Percentiles rank a stretch among this genome's conserved stretches.
phyloP scores from a whole-genome alignment of 495 filamentous ascomycete species.

The Penicillium coprophilum region DNA sequence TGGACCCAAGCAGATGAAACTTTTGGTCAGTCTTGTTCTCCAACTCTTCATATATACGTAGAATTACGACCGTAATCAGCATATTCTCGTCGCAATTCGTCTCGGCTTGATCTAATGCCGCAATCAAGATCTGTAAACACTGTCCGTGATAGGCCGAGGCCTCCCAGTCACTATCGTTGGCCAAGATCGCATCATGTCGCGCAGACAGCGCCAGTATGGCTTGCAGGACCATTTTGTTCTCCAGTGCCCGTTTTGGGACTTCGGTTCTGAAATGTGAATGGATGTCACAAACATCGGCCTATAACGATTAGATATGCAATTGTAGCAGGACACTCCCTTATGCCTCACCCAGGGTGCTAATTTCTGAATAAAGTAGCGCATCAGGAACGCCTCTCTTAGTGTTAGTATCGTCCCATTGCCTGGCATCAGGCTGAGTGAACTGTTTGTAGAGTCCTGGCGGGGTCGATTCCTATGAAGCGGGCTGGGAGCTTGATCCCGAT shows the following conservation, averaged over 20 bases:
- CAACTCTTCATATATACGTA: constrained; percentile 41
- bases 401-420: constrained; percentile 18
- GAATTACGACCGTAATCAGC: constrained; percentile 38
- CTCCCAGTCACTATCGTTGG: constrained; percentile 34
- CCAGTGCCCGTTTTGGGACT: constrained; percentile 34
- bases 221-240: constrained; percentile 37
- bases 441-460: neutral
- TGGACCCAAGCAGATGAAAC: constrained; percentile 41
- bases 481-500: neutral
- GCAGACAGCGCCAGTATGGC: constrained; percentile 37
- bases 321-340: neutral
- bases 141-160: constrained; percentile 41
- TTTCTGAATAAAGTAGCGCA: constrained; percentile 37
- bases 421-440: neutral
- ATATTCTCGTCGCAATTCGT: constrained; percentile 36
- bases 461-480: neutral
- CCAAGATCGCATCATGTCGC: constrained; percentile 38
- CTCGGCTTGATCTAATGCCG: constrained; percentile 31
- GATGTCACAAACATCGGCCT: constrained; percentile 41
- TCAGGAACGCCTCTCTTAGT: constrained; percentile 34
- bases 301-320: neutral
- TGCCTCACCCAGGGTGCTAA: constrained; percentile 37
- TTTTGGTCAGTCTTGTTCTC: constrained; percentile 35
- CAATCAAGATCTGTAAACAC: constrained; percentile 37
- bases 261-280: constrained; percentile 38